A percentile compares a stretch with the other conserved stretches of the same genome.
Conservation (phyloP, 129 eudicot species). For the Arctium minus region DNA sequence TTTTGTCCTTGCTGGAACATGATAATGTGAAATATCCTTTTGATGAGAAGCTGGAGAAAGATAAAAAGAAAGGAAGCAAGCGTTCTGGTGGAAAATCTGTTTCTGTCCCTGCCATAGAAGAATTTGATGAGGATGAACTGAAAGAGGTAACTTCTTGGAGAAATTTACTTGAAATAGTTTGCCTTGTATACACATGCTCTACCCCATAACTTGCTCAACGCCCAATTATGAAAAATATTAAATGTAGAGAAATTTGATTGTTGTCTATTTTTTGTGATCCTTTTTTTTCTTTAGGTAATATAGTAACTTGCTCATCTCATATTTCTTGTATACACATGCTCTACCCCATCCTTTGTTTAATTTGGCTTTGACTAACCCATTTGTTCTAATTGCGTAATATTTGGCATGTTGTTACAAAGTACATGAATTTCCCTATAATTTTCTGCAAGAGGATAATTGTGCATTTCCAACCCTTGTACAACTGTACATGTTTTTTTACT, state of each 20-base stretch:
- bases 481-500: neutral
- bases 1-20: constrained; percentile 70
- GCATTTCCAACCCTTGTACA: neutral
- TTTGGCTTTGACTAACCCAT: neutral
- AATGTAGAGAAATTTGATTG: neutral
- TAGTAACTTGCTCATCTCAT: no score
- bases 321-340: no score
- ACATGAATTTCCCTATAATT: neutral
- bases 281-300: neutral
- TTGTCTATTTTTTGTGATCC: neutral
- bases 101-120: constrained; percentile 69
- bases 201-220: neutral
- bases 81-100: constrained; percentile 49
- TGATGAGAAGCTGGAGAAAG: constrained; percentile 77
- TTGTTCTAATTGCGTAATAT: neutral
- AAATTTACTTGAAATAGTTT: neutral
- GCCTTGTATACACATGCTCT: neutral
- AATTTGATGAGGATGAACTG: constrained; percentile 74
- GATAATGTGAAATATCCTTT: constrained; percentile 88
- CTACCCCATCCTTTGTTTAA: neutral
- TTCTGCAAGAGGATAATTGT: neutral
- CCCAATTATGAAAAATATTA: neutral
- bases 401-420: neutral
- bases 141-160: constrained; percentile 49
- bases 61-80: constrained; percentile 73